phyloP scores from a whole-genome alignment of 2,329 filamentous ascomycete species.

The Hirsutella rhossiliensis region DNA sequence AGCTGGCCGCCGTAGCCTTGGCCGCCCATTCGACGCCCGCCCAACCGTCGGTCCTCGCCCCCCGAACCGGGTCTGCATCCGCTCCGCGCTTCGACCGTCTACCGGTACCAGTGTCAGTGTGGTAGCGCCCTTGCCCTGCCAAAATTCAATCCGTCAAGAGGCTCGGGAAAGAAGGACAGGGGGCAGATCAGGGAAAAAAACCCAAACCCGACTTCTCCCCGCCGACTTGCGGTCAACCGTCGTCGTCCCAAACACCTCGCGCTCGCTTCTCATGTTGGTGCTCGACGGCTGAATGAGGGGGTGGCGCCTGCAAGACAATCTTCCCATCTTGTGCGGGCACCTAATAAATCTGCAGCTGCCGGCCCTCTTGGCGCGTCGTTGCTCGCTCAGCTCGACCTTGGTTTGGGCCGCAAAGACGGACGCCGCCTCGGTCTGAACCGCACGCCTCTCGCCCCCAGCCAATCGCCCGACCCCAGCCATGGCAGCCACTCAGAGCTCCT shows the following conservation, averaged over 20 bases:
- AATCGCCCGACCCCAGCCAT: conserved; percentile 9
- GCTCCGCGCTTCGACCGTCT: no score
- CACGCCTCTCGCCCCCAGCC: background rate
- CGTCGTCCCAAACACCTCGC: background rate
- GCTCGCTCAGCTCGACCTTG: background rate
- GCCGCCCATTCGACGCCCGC: no score
- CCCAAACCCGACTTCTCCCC: background rate
- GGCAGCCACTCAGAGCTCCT: conserved; percentile 17
- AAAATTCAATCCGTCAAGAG: no score
- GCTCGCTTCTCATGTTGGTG: background rate
- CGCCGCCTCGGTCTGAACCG: background rate
- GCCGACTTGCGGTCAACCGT: background rate
- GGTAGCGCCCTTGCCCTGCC: no score
- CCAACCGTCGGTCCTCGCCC: no score
- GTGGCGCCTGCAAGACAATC: conserved; percentile 1
- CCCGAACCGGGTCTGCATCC: no score
- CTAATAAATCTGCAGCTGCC: background rate
- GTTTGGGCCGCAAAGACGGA: conserved; percentile 1
- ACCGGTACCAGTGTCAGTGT: no score
- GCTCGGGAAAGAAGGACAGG: no score
- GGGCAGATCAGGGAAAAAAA: no score
- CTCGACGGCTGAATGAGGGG: conserved; percentile 1
- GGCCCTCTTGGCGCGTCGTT: background rate
- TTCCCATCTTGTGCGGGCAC: background rate
- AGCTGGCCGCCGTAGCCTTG: no score